These are phyloP conservation scores for Arthrobotrys musiformis DNA, from an alignment of 2,329 filamentous ascomycete species.

Conservation along the genomic window DNA sequence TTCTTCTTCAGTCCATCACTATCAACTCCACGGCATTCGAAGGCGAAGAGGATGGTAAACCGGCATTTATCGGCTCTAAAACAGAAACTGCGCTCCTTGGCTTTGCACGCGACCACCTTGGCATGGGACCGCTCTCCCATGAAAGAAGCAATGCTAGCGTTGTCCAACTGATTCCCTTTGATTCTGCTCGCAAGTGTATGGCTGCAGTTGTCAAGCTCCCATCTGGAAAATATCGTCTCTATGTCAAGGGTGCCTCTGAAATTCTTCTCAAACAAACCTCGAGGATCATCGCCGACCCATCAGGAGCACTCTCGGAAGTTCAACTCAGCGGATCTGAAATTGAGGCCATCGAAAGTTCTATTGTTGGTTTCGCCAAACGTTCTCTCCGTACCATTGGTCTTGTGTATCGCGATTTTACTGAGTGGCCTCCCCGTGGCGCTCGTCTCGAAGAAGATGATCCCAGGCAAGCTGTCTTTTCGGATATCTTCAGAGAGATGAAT, in stretches of 20 bases:
- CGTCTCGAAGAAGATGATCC: slow-evolving; percentile 71
- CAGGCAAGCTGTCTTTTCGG: slow-evolving; percentile 73
- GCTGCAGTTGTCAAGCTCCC: slow-evolving; percentile 69
- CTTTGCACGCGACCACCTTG: slow-evolving; percentile 74
- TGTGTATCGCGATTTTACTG: slow-evolving; percentile 62
- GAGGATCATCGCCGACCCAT: slow-evolving; percentile 57
- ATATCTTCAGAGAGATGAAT: slow-evolving; percentile 77
- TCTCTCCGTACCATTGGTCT: slow-evolving; percentile 64
- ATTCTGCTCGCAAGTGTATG: slow-evolving; percentile 76
- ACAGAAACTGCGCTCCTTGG: slow-evolving; percentile 79
- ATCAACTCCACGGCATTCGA: slow-evolving; percentile 78
- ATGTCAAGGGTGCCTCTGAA: slow-evolving; percentile 74
- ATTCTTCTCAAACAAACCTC: slow-evolving; percentile 71
- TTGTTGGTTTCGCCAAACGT: slow-evolving; percentile 62
- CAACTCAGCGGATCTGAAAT: slow-evolving; percentile 54
- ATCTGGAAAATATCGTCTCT: slow-evolving; percentile 68
- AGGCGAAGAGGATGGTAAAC: slow-evolving; percentile 70
- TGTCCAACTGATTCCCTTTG: slow-evolving; percentile 70
- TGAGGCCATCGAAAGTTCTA: slow-evolving; percentile 60
- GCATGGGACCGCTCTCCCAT: slow-evolving; percentile 71
- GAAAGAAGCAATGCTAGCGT: slow-evolving; percentile 73
- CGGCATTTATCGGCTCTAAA: slow-evolving; percentile 77
- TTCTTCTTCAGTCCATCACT: slow-evolving; percentile 73
- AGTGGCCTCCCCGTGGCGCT: slow-evolving; percentile 64
- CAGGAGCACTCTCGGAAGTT: slow-evolving; percentile 42